Evolutionary conservation across 1,139 yeast genomes (phyloP).

Genomic region (Scheffersomyces quercinus): DNA sequence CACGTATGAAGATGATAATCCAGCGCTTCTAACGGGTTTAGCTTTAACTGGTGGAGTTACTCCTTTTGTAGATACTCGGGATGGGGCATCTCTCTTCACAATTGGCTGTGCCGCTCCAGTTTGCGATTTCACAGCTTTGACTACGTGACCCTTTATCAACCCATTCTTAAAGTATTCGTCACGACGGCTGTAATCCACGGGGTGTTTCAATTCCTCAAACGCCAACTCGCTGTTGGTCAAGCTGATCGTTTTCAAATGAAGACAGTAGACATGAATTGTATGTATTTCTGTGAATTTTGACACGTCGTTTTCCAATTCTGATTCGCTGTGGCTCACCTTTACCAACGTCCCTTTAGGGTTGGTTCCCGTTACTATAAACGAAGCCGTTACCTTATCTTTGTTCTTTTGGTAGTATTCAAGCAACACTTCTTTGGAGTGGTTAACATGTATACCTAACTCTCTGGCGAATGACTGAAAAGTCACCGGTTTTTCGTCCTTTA

Average conservation of each 20-base stretch:
- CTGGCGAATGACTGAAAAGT: conserved; percentile 34
- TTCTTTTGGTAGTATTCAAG: conserved; percentile 34
- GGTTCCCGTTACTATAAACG: conserved; percentile 36
- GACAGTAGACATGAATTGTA: conserved; percentile 35
- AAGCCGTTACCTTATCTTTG: conserved; percentile 30
- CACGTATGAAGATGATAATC: conserved; percentile 27
- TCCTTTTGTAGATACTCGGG: conserved; percentile 3
- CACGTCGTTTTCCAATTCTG: conserved; percentile 7
- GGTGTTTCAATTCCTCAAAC: conserved; percentile 26
- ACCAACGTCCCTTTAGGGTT: conserved; percentile 16
- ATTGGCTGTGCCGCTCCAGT: background rate
- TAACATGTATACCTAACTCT: conserved; percentile 26
- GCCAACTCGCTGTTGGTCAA: conserved; percentile 28
- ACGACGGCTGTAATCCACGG: conserved; percentile 18
- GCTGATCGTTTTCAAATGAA: conserved; percentile 19
- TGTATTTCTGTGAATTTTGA: conserved; percentile 17
- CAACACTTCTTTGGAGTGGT: conserved; percentile 30
- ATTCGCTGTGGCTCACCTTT: conserved; percentile 22
- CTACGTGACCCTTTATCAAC: conserved; percentile 35
- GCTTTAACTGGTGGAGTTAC: conserved; percentile 5
- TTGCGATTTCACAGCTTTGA: conserved; percentile 10
- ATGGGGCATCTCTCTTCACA: background rate
- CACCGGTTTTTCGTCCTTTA: conserved; percentile 25
- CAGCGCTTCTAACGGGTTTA: conserved; percentile 16
- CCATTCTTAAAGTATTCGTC: conserved; percentile 29